A percentile compares a stretch with the other conserved stretches of the same genome.
Conservation (phyloP, 495 filamentous ascomycete genomes). For the Aspergillus bertholletiae region DNA sequence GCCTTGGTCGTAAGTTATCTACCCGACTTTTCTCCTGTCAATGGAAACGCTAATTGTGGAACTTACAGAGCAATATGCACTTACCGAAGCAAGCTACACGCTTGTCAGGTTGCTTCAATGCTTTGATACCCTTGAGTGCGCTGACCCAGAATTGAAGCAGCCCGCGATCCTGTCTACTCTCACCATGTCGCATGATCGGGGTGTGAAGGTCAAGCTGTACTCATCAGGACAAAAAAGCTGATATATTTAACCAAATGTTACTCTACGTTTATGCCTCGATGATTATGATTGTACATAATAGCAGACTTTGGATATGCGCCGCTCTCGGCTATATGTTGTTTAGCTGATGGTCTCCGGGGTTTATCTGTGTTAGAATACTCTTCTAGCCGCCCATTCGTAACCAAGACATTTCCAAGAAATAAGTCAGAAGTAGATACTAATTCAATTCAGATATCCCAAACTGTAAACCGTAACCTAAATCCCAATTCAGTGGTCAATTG, state of each 20-base stretch:
- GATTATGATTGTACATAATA: background rate
- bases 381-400: no score
- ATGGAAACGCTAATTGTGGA: background rate
- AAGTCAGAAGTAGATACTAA: no score
- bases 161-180: conserved; percentile 33
- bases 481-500: background rate
- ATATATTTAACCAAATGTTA: no score
- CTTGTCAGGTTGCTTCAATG: conserved; percentile 68
- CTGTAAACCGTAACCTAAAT: no score
- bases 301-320: no score
- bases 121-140: conserved; percentile 50
- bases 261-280: no score
- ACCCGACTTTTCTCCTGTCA: background rate
- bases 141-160: conserved; percentile 26
- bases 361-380: no score
- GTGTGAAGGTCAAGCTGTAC: conserved; percentile 35
- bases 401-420: no score
- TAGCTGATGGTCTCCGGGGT: no score
- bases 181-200: conserved; percentile 37
- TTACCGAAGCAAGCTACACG: conserved; percentile 78
- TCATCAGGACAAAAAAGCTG: background rate
- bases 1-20: conserved; percentile 71
- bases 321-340: no score
- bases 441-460: no score
- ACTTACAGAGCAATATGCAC: conserved; percentile 60